Percentiles rank a stretch among this genome's conserved stretches.
Conservation (phyloP, 106 monocot genomes). For the Phalaenopsis equestris region DNA sequence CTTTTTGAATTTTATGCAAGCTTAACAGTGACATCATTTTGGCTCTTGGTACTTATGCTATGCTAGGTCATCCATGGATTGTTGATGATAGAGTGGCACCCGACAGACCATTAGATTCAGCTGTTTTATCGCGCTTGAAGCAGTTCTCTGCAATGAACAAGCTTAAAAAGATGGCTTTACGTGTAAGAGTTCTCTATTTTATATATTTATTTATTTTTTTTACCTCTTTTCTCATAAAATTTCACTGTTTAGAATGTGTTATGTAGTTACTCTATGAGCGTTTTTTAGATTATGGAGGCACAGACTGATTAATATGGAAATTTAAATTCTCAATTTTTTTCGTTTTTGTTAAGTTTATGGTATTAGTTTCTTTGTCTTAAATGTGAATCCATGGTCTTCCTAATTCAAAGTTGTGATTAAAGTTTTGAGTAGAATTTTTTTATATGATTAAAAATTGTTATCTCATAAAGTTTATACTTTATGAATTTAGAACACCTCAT, state of each 20-base stretch:
- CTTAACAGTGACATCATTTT: background rate
- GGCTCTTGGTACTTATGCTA: background rate
- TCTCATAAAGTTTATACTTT: background rate
- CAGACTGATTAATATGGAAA: background rate
- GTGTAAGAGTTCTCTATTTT: constrained; percentile 29
- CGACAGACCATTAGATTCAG: constrained; percentile 82
- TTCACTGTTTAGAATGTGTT: background rate
- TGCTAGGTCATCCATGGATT: constrained; percentile 86
- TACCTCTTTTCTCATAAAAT: background rate
- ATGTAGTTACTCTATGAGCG: background rate
- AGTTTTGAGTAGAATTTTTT: too few species aligned
- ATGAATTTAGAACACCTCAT: background rate
- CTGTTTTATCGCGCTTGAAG: constrained; percentile 85
- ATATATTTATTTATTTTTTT: background rate
- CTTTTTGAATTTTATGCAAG: background rate
- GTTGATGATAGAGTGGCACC: constrained; percentile 80
- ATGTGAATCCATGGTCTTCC: background rate
- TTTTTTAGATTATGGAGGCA: background rate
- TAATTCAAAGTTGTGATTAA: too few species aligned
- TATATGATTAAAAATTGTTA: too few species aligned
- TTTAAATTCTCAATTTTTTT: background rate
- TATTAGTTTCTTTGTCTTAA: background rate
- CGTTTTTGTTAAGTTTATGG: background rate
- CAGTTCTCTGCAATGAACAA: constrained; percentile 98
- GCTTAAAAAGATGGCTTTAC: constrained; percentile 92